These are phyloP conservation scores for Cenchrus purpureus DNA, from an alignment of 176 grass and related monocot species.

Conservation along the genomic window DNA sequence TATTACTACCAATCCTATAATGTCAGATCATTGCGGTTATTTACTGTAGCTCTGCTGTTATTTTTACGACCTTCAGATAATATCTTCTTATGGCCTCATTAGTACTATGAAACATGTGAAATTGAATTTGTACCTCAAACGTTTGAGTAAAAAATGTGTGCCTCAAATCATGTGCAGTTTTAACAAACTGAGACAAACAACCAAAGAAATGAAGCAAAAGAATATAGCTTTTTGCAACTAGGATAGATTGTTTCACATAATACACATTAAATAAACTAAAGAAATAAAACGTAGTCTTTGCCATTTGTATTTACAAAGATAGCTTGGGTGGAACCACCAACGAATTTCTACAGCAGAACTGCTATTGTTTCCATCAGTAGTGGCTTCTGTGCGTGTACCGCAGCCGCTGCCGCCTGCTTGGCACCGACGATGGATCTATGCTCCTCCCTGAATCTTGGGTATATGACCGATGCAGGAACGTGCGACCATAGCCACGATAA, in stretches of 20 bases:
- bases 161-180: background rate
- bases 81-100: no score
- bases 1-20: background rate
- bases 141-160: no score
- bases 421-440: constrained; percentile 25
- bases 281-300: background rate
- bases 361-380: background rate
- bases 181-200: background rate
- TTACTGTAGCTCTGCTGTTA: no score
- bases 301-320: constrained; percentile 48
- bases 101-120: no score
- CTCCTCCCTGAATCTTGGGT: constrained; percentile 25
- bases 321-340: constrained; percentile 19
- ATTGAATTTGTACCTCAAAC: no score
- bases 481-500: constrained; percentile 21
- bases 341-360: constrained; percentile 30
- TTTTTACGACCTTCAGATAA: no score
- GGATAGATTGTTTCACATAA: constrained; percentile 26
- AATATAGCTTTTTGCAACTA: constrained; percentile 22
- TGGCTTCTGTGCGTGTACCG: constrained; percentile 51
- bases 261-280: constrained; percentile 30
- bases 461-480: constrained; percentile 23
- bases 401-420: constrained; percentile 49
- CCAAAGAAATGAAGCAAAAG: background rate
- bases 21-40: no score